These are phyloP conservation scores for Fonsecaea monophora DNA, from an alignment of 2,329 filamentous ascomycete genomes.

Conservation along the genomic window DNA sequence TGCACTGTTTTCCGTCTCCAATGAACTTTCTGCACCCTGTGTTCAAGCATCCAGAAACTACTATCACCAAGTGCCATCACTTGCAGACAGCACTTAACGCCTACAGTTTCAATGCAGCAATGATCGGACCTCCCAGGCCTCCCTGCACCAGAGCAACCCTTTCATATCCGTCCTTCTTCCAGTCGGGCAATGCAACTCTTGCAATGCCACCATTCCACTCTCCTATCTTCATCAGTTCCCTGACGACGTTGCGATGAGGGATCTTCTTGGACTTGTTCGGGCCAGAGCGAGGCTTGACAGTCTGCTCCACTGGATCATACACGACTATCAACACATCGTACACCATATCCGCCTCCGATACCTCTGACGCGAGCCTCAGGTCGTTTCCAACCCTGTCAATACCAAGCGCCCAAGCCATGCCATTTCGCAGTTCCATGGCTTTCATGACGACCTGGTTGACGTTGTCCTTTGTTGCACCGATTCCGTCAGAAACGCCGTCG, in stretches of 20 bases:
- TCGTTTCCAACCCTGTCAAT: slow-evolving; percentile 31
- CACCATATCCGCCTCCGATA: slow-evolving; percentile 27
- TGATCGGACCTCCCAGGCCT: slow-evolving; percentile 31
- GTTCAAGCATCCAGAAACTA: neutral
- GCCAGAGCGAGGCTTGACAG: slow-evolving; percentile 27
- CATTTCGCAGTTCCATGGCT: slow-evolving; percentile 31
- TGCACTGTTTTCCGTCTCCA: neutral
- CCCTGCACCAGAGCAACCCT: slow-evolving; percentile 34
- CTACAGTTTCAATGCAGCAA: slow-evolving; percentile 30
- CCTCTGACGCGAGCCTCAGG: slow-evolving; percentile 29
- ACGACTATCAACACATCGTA: slow-evolving; percentile 32
- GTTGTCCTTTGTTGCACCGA: slow-evolving; percentile 30
- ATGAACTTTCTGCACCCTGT: neutral
- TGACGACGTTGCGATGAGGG: slow-evolving; percentile 34
- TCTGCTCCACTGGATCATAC: slow-evolving; percentile 29
- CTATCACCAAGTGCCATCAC: neutral
- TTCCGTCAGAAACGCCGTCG: slow-evolving; percentile 32
- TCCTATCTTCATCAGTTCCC: slow-evolving; percentile 33
- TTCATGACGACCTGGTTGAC: slow-evolving; percentile 29
- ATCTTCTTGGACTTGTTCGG: slow-evolving; percentile 36
- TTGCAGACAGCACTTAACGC: neutral
- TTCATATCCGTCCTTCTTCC: slow-evolving; percentile 28
- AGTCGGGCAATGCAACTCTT: slow-evolving; percentile 19
- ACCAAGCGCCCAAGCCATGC: slow-evolving; percentile 27
- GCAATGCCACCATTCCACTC: slow-evolving; percentile 33